These are phyloP conservation scores for Malus orientalis DNA, from an alignment of 306 rosid species.

Conservation along the genomic window DNA sequence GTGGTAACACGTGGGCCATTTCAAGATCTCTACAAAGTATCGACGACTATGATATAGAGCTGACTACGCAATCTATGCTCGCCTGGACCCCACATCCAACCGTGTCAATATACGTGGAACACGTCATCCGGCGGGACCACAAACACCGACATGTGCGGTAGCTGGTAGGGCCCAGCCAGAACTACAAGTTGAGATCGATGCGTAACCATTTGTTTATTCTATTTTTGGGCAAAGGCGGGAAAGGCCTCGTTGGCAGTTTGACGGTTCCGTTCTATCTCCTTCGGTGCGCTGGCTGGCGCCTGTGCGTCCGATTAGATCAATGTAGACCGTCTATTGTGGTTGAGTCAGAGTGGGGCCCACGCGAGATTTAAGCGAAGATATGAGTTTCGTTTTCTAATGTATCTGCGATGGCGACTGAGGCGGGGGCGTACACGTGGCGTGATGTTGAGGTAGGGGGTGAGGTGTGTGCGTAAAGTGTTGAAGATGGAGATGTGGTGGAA, in stretches of 20 bases:
- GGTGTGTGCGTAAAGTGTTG: not conserved
- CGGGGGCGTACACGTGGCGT: slow-evolving; percentile 8
- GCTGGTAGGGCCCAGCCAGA: slow-evolving; percentile 4
- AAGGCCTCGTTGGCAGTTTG: slow-evolving; percentile 12
- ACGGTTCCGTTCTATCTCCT: not conserved
- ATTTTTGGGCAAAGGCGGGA: not conserved
- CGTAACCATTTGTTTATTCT: not conserved
- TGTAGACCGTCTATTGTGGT: not conserved
- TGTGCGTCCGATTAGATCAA: not conserved
- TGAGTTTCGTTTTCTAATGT: not conserved
- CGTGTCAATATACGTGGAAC: slow-evolving; percentile 2
- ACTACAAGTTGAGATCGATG: not conserved
- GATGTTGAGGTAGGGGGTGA: not conserved
- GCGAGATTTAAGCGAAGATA: not conserved
- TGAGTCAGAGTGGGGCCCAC: slow-evolving; percentile 1
- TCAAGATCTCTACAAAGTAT: slow-evolving; percentile 1
- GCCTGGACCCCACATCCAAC: slow-evolving; percentile 1
- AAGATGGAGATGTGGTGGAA: not conserved
- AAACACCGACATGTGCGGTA: slow-evolving; percentile 15
- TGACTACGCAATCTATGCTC: slow-evolving; percentile 15
- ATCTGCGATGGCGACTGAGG: not conserved
- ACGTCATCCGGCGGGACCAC: slow-evolving; percentile 15
- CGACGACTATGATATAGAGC: slow-evolving; percentile 7
- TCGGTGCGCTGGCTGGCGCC: slow-evolving; percentile 3
- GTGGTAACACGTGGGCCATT: slow-evolving; percentile 16